phyloP scores from a whole-genome alignment of 352 stramenopile species.

The Globisporangium cederbergense region DNA sequence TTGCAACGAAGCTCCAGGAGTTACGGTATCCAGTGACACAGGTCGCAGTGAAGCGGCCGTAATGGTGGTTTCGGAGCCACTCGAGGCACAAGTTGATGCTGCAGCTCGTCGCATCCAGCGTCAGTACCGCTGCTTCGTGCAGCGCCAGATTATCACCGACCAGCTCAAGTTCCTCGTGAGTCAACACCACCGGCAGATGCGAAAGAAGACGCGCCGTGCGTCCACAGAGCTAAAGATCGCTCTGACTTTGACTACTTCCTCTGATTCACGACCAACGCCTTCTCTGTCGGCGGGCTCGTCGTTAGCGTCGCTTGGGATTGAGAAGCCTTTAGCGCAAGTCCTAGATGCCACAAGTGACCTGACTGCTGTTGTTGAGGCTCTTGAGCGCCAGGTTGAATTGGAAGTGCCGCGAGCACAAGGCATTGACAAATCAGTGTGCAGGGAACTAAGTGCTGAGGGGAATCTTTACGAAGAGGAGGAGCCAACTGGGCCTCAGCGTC shows the following conservation, averaged over 20 bases:
- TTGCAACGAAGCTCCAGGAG: no score
- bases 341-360: background rate
- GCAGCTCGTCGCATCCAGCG: slow-evolving; percentile 24
- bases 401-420: background rate
- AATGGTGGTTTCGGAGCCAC: background rate
- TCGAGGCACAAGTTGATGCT: background rate
- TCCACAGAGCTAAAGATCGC: background rate
- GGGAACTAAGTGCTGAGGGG: background rate
- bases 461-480: background rate
- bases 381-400: background rate
- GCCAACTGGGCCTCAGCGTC: background rate
- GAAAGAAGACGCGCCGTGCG: slow-evolving; percentile 22
- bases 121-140: slow-evolving; percentile 36
- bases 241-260: background rate
- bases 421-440: background rate
- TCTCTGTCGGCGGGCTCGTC: background rate
- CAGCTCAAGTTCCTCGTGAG: slow-evolving; percentile 39
- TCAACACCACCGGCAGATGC: slow-evolving; percentile 27
- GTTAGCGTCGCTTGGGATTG: background rate
- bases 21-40: background rate
- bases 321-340: background rate
- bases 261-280: background rate
- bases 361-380: background rate
- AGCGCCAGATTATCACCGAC: slow-evolving; percentile 28
- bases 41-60: background rate